Evolutionary conservation across 164 flowering plant species (phyloP), one percentile per base, ranked within the genome.

Genomic region (Sedum album): DNA sequence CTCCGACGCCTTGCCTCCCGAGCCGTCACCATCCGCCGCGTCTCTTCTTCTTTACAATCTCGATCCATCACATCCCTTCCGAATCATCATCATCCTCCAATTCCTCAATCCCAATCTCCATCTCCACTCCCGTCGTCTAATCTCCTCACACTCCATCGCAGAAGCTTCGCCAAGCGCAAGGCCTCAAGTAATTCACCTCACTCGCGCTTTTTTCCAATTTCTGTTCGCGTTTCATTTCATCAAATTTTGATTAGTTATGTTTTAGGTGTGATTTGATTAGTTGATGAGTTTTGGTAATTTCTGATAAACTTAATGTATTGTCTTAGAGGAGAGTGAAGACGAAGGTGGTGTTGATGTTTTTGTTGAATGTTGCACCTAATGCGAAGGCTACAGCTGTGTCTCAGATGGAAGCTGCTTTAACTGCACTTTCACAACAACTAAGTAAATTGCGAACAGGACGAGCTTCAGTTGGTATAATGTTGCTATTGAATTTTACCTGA

Each of bases 351-450:
- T 73, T 35, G 86, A 82, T 60, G 82, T 81, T 21, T n/a, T 71
- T 68, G 44, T 80, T 74, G 35, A 83, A 91, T 75, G 76, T 91
- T 67, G 85, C 88, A 31, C 85, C 92, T 20, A 68, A 73, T 46
- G 84, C 88, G 31, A 91, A 86, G 80, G 79, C 82, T 70, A 46
- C 81, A 74, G 81, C 93, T 69, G 31, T 66, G 5, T 85, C 91
- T 49, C 93, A 78, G 76, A 93, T 91, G 97, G 96, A 91, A 3
- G 88, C 96, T 38, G 97, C 94, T 41, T 66, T 84, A n/a, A 84
- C 72, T 68, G 88, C 98, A 21, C 76, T 93, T 31, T 91, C 98
- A 1, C 86, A 86, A 44, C 97, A 93, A 61, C 76, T 93, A 60
- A 72, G 78, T 73, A 89, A 93, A 76, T 68, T 91, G 42, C 75